Evolutionary conservation across 2,329 filamentous ascomycete genomes (phyloP).

Genomic region (Dactylellina parvicollis): DNA sequence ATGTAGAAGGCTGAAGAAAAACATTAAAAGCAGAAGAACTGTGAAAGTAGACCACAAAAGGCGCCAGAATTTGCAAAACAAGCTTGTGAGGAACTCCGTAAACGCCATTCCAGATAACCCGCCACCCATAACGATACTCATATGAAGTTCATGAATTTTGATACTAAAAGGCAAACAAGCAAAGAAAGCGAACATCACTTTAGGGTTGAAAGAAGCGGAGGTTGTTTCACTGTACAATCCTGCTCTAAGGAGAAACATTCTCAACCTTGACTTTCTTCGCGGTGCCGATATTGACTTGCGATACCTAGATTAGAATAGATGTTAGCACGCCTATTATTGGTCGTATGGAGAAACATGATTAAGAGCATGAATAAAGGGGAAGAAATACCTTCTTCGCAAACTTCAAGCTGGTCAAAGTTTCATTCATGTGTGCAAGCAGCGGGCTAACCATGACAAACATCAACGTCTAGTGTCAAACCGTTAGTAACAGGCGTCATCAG

Average conservation of each 20-base stretch:
- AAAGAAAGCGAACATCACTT: background rate
- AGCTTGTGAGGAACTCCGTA: background rate
- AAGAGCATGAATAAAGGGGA: slow-evolving; percentile 22
- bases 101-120: background rate
- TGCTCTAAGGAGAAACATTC: slow-evolving; percentile 37
- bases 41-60: too few relatives aligned
- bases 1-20: background rate
- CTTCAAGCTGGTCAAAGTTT: slow-evolving; percentile 92
- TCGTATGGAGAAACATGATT: slow-evolving; percentile 52
- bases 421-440: slow-evolving; percentile 85
- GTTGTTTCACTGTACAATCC: slow-evolving; percentile 14
- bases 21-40: too few relatives aligned
- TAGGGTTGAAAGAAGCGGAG: slow-evolving; percentile 9
- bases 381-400: slow-evolving; percentile 82
- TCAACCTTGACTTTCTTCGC: slow-evolving; percentile 72
- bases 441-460: slow-evolving; percentile 99
- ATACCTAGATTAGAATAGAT: slow-evolving; percentile 59
- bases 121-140: background rate
- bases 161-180: background rate
- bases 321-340: slow-evolving; percentile 33
- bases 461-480: slow-evolving; percentile 69
- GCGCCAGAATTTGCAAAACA: too few relatives aligned
- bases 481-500: slow-evolving; percentile 8
- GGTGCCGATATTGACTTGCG: slow-evolving; percentile 89
- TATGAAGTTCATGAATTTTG: background rate